Evolutionary conservation across 768 basidiomycete genomes (phyloP), one percentile per base, ranked within the genome.

Genomic region (Leccinum variicolor): DNA sequence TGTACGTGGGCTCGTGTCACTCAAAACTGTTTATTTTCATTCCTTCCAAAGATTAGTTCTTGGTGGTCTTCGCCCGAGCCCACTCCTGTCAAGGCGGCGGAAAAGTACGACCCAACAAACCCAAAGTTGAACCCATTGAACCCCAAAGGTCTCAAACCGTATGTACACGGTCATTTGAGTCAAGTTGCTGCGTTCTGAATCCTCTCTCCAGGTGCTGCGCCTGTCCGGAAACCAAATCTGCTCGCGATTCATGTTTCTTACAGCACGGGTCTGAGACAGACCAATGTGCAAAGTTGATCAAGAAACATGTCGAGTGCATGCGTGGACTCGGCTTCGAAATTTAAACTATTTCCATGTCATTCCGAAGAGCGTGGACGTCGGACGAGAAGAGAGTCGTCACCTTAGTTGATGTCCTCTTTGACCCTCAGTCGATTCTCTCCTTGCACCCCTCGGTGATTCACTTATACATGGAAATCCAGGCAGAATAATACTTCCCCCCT

Each of bases 141-240:
- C 71, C 96, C 96, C 0, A 67, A 94, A 66, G 94, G 94, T n/a
- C 75, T 97, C 53, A 99, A 98, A 72, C 90, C 96, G 96, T 97
- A 71, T 58, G 92, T 77, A 14, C 15, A 9, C 21, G 17, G 33
- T 50, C 26, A 19, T 9, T 28, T 34, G 9, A 4, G 2, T 19
- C 19, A 5, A 1, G 1, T 23, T 14, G 8, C 17, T 54, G 15
- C 13, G 4, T 14, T 25, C 17, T 63, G 28, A 69, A 19, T 4
- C 9, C 26, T 10, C 56, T 54, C 41, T 13, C 52, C 60, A 98
- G 96, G 65, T 98, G 96, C 65, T 98, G 96, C 68, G 96, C 95
- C 45, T 98, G 96, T 69, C 94, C 94, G 2, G 81, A 93, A 65
- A 96, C 94, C 3, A 98, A 98, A 73, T 83, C 87, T 2, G 81